Evolutionary conservation across 306 rosid species (phyloP), one percentile per base, ranked within the genome.

Genomic region (Pterocarpus santalinus): DNA sequence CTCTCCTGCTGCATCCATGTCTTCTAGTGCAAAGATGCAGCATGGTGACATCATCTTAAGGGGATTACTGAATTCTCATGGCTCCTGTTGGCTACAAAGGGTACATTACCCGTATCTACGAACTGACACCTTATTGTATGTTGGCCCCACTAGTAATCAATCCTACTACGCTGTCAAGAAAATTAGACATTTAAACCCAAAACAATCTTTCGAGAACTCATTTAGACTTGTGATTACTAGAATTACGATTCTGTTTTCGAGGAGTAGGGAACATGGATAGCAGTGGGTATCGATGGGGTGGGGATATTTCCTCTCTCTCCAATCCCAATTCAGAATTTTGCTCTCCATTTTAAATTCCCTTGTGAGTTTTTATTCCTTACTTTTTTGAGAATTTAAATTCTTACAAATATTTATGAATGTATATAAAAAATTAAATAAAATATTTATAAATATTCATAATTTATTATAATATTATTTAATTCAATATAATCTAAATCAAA

Each of bases 71-170:
- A 83, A 76, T 78, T 80, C 85, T 81, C 90, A 80, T 81, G 88
- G 84, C 86, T 69, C 2, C 17, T 96, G 98, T 82, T 90, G 92
- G 87, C 82, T 82, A 71, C 91, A 89, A 91, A 86, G 86, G 36
- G 70, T 80, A 89, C 98, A 93, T 57, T 77, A 77, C 84, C 74
- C 91, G 89, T 56, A 89, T 87, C 88, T 75, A 75, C 88, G 89
- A 86, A 79, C 90, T 85, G 94, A 89, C 95, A 85, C 84, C 75
- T 72, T 85, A 36, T 60, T 81, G 82, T 84, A 76, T 82, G 81
- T 66, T 73, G 75, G 63, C 67, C 75, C 83, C 62, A 55, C 17
- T 14, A 9, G 13, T 30, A 34, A 49, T 72, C 65, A 32, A 65
- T 64, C 52, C 77, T 4, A 49, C 17, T 55, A 65, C 8, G 13